phyloP scores from a whole-genome alignment of 768 basidiomycete genomes.

The Glaciozyma antarctica region DNA sequence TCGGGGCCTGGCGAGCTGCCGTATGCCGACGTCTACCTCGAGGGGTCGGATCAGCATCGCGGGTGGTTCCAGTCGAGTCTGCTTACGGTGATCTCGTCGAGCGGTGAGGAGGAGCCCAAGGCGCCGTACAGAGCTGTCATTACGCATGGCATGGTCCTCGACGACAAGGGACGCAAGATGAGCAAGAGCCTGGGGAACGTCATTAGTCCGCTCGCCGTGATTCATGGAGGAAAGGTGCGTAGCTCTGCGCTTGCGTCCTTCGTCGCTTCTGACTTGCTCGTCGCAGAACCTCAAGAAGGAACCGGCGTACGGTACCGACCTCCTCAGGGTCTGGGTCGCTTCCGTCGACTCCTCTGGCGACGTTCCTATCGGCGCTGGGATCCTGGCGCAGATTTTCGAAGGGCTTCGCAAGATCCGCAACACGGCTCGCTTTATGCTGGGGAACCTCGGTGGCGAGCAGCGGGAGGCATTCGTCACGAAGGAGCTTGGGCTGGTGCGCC shows the following conservation, averaged over 20 bases:
- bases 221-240: slow-evolving; percentile 63
- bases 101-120: slow-evolving; percentile 31
- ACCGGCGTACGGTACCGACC: slow-evolving; percentile 75
- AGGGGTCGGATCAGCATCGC: slow-evolving; percentile 94
- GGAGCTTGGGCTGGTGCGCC: slow-evolving; percentile 58
- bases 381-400: slow-evolving; percentile 65
- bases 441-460: slow-evolving; percentile 49
- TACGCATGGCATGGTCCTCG: slow-evolving; percentile 94
- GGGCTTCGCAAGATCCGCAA: slow-evolving; percentile 75
- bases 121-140: slow-evolving; percentile 68
- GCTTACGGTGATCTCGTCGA: slow-evolving; percentile 59
- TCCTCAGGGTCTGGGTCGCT: slow-evolving; percentile 82
- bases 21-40: slow-evolving; percentile 75
- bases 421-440: slow-evolving; percentile 74
- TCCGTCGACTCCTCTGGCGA: slow-evolving; percentile 83
- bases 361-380: slow-evolving; percentile 69
- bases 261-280: background rate
- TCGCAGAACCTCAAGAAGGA: slow-evolving; percentile 56
- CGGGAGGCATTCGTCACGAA: slow-evolving; percentile 29
- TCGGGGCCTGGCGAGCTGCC: slow-evolving; percentile 37
- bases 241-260: background rate
- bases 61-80: slow-evolving; percentile 98
- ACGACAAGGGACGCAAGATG: slow-evolving; percentile 84
- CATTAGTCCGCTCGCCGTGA: slow-evolving; percentile 68
- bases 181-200: slow-evolving; percentile 95